Evolutionary conservation across 306 rosid genomes (phyloP), one percentile per base, ranked within the genome.

Genomic region (Ammopiptanthus mongolicus): DNA sequence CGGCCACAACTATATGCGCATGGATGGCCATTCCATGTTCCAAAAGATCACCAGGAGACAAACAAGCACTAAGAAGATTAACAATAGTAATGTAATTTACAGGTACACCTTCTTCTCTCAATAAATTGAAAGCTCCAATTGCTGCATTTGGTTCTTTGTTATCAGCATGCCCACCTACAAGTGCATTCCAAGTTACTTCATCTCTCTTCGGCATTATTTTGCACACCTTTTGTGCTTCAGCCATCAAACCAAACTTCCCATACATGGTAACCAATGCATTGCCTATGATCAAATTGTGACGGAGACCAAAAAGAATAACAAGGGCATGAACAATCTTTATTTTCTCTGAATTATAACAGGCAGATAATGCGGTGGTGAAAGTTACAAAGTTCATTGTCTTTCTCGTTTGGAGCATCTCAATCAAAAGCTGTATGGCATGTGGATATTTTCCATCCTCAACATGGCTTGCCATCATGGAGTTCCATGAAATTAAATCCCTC

Each of bases 401-500:
- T 81, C 76, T 79, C 71, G 48, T 71, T 82, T 50, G 68, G 34
- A 85, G 86, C 91, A 95, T 88, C 80, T 85, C 78, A 68, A 86
- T 44, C 36, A 95, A 86, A 80, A 86, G 76, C 61, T 69, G 74
- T 10, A 91, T n/a, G 42, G 93, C 92, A 50, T 53, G 46, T 31
- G 46, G 78, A 65, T 51, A 67, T 55, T 80, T 85, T 42, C 75
- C 93, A 79, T 90, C 88, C 77, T 84, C 89, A 71, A 84, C 93
- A 85, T 83, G 83, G 86, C 90, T 62, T 61, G 90, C 88, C 84
- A 94, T 75, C 93, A 94, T 86, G 80, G 98, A 90, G 79, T 94
- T 94, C 98, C 98, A 94, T 3, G 97, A 87, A 74, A 91, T 90
- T 75, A 87, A 73, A 87, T 91, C 97, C 84, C 65, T 94, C 65